Evolutionary conservation across 306 rosid species (phyloP).

Genomic region (Prunus davidiana): DNA sequence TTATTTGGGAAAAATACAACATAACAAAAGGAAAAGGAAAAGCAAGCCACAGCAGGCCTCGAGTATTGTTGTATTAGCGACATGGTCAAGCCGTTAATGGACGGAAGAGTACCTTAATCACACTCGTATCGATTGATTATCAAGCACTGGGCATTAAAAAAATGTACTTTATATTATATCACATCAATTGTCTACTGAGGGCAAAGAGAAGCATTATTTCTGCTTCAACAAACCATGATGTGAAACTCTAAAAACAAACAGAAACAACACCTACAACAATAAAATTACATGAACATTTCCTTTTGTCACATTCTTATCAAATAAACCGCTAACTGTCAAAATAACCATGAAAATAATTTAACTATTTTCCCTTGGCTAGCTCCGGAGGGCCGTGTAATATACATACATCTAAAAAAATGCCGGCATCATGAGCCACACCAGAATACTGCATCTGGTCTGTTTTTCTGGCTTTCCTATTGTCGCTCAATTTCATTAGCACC

Average conservation of each 20-base stretch:
- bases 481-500: constrained; percentile 31
- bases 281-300: constrained; percentile 25
- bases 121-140: too few species aligned
- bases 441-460: constrained; percentile 31
- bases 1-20: too few species aligned
- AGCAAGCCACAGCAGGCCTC: too few species aligned
- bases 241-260: neutral
- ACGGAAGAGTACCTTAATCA: too few species aligned
- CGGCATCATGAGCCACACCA: constrained; percentile 20
- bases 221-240: neutral
- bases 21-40: too few species aligned
- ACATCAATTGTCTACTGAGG: neutral
- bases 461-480: constrained; percentile 21
- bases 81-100: too few species aligned
- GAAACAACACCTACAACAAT: constrained; percentile 16
- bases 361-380: constrained; percentile 24
- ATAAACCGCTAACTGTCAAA: constrained; percentile 26
- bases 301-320: constrained; percentile 16
- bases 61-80: too few species aligned
- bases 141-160: too few species aligned
- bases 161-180: neutral
- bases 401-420: constrained; percentile 28
- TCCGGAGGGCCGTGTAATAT: constrained; percentile 29
- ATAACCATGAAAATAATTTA: constrained; percentile 29
- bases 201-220: neutral